These are phyloP conservation scores for Candida montana DNA, from an alignment of 805 yeast species.

Conservation along the genomic window DNA sequence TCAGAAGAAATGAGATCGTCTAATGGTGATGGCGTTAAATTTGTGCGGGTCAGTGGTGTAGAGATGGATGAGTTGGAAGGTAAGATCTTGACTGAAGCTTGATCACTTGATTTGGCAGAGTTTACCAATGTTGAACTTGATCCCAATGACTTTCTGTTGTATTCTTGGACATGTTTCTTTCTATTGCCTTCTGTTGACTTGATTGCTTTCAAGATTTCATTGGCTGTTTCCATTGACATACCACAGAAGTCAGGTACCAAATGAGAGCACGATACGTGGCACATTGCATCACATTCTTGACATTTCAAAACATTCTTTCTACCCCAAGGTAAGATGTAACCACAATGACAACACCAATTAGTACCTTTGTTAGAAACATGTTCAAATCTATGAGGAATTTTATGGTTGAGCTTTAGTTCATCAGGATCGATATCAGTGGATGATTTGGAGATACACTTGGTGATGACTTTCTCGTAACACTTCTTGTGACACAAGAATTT, in stretches of 20 bases:
- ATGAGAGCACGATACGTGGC: conserved; percentile 89
- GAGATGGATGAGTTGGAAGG: background rate
- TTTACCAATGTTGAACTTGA: conserved; percentile 12
- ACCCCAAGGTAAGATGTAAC: conserved; percentile 93
- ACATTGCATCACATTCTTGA: conserved; percentile 89
- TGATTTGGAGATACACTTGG: conserved; percentile 77
- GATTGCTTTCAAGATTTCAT: conserved; percentile 78
- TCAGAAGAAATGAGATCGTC: conserved; percentile 2
- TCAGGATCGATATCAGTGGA: conserved; percentile 65
- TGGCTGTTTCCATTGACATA: conserved; percentile 96
- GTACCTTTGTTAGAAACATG: conserved; percentile 92
- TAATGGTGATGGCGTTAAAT: background rate
- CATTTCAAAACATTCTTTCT: conserved; percentile 89
- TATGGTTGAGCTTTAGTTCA: conserved; percentile 82
- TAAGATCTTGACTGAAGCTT: background rate
- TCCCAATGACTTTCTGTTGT: conserved; percentile 10
- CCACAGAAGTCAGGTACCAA: conserved; percentile 98
- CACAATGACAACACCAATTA: conserved; percentile 99
- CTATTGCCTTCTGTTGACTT: conserved; percentile 54
- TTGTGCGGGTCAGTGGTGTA: background rate
- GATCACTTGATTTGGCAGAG: conserved; percentile 1
- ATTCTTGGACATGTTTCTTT: conserved; percentile 19
- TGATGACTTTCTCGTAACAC: conserved; percentile 74
- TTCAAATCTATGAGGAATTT: conserved; percentile 95
- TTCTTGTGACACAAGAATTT: conserved; percentile 74